A percentile compares a stretch with the other conserved stretches of the same genome.
phyloP scores from a whole-genome alignment of 495 filamentous ascomycete genomes.

The Neurospora discreta region DNA sequence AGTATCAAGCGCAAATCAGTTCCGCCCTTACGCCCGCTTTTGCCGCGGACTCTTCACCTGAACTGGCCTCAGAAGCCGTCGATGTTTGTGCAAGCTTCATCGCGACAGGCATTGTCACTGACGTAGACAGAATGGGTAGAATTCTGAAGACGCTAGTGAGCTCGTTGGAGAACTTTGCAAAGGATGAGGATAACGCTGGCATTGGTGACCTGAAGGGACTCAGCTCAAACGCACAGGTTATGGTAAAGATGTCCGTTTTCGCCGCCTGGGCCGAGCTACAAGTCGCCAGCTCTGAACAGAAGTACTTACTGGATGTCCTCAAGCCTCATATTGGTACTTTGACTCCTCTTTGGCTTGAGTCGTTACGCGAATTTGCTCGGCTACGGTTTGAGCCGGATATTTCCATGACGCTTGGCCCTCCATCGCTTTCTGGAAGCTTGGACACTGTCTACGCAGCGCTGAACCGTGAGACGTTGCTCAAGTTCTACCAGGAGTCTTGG shows the following conservation, averaged over 20 bases:
- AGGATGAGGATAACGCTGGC: slow-evolving; percentile 67
- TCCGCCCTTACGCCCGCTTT: slow-evolving; percentile 95
- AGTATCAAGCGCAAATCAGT: slow-evolving; percentile 97
- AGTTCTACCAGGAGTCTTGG: slow-evolving; percentile 98
- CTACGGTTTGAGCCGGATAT: slow-evolving; percentile 95
- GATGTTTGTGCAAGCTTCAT: slow-evolving; percentile 98
- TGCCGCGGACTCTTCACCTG: slow-evolving; percentile 88
- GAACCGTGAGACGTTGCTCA: slow-evolving; percentile 84
- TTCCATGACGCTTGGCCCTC: slow-evolving; percentile 70
- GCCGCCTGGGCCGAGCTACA: slow-evolving; percentile 99
- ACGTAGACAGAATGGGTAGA: slow-evolving; percentile 94
- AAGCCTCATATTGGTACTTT: slow-evolving; percentile 82
- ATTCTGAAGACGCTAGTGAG: slow-evolving; percentile 89
- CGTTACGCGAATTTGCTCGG: slow-evolving; percentile 85
- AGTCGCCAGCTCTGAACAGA: slow-evolving; percentile 87
- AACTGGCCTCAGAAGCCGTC: slow-evolving; percentile 87
- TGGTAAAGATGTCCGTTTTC: slow-evolving; percentile 95
- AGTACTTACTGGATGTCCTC: slow-evolving; percentile 78
- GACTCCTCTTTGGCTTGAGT: slow-evolving; percentile 88
- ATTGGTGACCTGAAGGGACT: slow-evolving; percentile 91
- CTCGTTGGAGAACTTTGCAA: slow-evolving; percentile 85
- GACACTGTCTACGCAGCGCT: slow-evolving; percentile 88
- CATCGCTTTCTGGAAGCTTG: slow-evolving; percentile 62
- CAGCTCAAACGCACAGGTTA: slow-evolving; percentile 92
- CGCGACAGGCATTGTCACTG: slow-evolving; percentile 91